Conservation (phyloP, 768 basidiomycete species). For the Bullera alba region DNA sequence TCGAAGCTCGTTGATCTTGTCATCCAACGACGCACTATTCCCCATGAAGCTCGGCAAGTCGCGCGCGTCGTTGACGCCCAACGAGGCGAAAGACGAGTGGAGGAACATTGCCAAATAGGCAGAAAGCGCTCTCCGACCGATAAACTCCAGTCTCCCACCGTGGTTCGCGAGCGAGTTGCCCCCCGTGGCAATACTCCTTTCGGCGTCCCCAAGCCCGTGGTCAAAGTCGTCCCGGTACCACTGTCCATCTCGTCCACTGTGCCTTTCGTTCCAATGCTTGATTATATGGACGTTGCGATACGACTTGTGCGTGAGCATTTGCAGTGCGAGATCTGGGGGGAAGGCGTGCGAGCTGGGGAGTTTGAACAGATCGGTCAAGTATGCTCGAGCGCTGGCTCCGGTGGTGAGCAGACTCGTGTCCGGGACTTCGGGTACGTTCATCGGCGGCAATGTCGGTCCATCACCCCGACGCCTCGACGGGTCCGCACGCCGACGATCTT, state of each 20-base stretch:
- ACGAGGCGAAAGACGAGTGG: constrained; percentile 20
- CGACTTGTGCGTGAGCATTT: constrained; percentile 45
- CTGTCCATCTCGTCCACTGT: constrained; percentile 4
- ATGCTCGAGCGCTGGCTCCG: constrained; percentile 19
- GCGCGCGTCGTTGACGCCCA: constrained; percentile 2
- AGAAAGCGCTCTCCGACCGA: constrained; percentile 37
- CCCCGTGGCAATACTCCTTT: not conserved
- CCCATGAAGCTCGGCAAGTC: constrained; percentile 25
- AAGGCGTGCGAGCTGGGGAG: constrained; percentile 31
- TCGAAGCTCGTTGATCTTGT: constrained; percentile 32
- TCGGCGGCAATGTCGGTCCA: too few relatives aligned
- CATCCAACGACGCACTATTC: constrained; percentile 20
- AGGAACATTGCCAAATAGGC: constrained; percentile 39
- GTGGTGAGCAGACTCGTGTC: too few relatives aligned
- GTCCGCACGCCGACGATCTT: too few relatives aligned
- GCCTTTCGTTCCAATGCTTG: not conserved
- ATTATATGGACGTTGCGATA: constrained; percentile 38
- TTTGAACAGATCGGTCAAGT: constrained; percentile 33
- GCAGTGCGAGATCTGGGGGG: constrained; percentile 36
- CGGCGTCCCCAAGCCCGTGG: not conserved
- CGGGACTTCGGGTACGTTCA: too few relatives aligned
- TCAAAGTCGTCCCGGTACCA: not conserved
- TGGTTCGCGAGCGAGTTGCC: constrained; percentile 19
- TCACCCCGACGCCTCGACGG: too few relatives aligned
- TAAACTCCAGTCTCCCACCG: constrained; percentile 36